Evolutionary conservation across 352 stramenopile species (phyloP), one percentile per base, ranked within the genome.

Genomic region (Pythium apleroticum): DNA sequence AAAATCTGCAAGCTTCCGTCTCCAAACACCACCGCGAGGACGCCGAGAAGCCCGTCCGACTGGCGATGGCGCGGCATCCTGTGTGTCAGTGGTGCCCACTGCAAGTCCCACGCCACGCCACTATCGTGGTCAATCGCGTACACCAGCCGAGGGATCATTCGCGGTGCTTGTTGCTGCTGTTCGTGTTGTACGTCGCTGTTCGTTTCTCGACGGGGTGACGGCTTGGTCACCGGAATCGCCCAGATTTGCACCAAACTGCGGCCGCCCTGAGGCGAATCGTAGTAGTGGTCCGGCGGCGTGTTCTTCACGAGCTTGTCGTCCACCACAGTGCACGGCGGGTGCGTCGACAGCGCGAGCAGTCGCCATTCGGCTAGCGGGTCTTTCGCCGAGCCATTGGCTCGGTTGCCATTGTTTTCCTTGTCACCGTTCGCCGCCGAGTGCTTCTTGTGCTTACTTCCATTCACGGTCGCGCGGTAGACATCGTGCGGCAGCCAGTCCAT

Each of bases 91-190:
- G 85, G 82, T 27, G 78, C 82, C 87, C 87, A 96, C 56, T 94
- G 84, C 37, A 96, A 59, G 53, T 91, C 81, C 87, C 87, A 96
- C 15, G 76, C 84, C 10, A 91, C 85, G 15, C 84, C 85, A n/a
- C 78, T 81, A 19, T 78, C 54, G 52, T 96, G 87, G 37, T 89
- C 84, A 35, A 96, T 92, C 22, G 74, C 84, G 49, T 85, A 91
- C 57, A 94, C 81, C 9, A 92, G 68, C 20, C 73, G 64, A 12
- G 85, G 84, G 25, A 81, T 76, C 28, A 71, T 54, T 4, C 45
- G 37, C 45, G 7, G 14, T 4, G 33, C 4, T 6, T 25, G 33
- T 46, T 56, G 14, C 31, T 14, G 28, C 12, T 63, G 45, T 9
- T 25, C 22, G 1, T 56, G 49, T 30, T 33, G 4, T 7, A 11